A percentile compares a stretch with the other conserved stretches of the same genome.
phyloP scores from a whole-genome alignment of 75 land plant species.

The Selaginella moellendorffii region DNA sequence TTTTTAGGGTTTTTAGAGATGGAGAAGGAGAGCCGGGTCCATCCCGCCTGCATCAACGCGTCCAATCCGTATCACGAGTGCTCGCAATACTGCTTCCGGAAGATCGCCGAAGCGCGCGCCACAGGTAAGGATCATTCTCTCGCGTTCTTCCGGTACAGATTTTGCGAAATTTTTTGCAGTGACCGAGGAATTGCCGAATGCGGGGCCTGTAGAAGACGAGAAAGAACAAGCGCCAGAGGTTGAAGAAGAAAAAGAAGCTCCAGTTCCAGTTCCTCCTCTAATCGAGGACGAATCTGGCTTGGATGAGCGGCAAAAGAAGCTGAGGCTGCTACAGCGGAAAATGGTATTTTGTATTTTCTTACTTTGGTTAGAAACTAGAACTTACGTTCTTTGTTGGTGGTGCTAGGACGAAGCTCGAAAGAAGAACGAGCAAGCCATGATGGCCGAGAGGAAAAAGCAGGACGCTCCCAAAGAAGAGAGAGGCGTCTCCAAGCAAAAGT shows the following conservation, averaged over 20 bases:
- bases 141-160: not conserved
- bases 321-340: constrained; percentile 67
- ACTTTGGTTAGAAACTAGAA: not conserved
- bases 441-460: constrained; percentile 56
- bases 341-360: constrained; percentile 33
- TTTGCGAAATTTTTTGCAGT: not conserved
- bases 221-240: not conserved
- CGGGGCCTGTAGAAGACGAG: not conserved
- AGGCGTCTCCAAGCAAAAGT: constrained; percentile 86
- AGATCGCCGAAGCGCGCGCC: constrained; percentile 36
- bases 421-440: constrained; percentile 76
- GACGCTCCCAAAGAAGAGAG: constrained; percentile 72
- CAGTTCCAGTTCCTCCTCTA: constrained; percentile 3
- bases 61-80: constrained; percentile 70
- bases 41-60: constrained; percentile 53
- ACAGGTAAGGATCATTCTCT: constrained; percentile 11
- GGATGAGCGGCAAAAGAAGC: constrained; percentile 53
- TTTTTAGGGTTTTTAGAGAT: no score
- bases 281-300: constrained; percentile 8
- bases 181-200: not conserved
- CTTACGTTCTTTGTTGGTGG: not conserved
- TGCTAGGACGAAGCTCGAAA: constrained; percentile 83
- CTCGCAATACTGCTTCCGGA: constrained; percentile 41
- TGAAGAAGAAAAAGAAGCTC: not conserved
- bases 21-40: constrained; percentile 30